Evolutionary conservation across 257 asterid genomes (phyloP), one percentile per base, ranked within the genome.

Genomic region (Solanum appendiculatum): DNA sequence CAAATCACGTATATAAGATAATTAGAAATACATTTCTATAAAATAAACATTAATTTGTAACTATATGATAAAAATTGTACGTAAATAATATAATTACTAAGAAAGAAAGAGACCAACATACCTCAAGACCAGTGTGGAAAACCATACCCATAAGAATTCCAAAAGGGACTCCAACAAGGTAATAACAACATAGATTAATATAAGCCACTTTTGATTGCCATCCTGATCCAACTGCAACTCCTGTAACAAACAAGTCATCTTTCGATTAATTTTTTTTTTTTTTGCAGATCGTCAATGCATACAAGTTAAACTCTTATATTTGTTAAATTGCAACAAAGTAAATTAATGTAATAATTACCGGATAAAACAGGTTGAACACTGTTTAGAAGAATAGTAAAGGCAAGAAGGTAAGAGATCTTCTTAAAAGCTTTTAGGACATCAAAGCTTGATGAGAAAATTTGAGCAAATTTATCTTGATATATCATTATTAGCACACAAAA

Each of bases 351-450:
- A 51, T 51, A 92, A 20, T 54, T 54, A 92, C 96, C 97, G 3
- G 97, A 93, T 18, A 94, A 83, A 88, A 94, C 92, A 0, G 94
- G 94, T 37, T 93, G 97, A 84, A 94, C 87, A 51, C 97, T 90
- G 86, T 93, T 94, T 18, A 94, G 91, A 78, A 94, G 95, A 83
- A 94, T 83, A 75, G 93, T 84, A 48, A 85, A 74, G 10, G 91
- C 93, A 56, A 94, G 86, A 66, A 93, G 94, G 85, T 86, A 83
- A 1, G 93, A 64, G 9, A 93, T 83, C 6, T 82, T 44, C 34
- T 88, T 88, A 9, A 91, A 92, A 8, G 93, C 93, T 12, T 36
- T 36, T 33, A 89, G 86, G 23, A 93, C 94, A 31, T 90, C 86
- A 48, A 29, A 5, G 88, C 93, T 91, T 13, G 93, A 72, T 2